Conservation (phyloP, 2,329 filamentous ascomycete species). For the Chrysoporthe puriensis region DNA sequence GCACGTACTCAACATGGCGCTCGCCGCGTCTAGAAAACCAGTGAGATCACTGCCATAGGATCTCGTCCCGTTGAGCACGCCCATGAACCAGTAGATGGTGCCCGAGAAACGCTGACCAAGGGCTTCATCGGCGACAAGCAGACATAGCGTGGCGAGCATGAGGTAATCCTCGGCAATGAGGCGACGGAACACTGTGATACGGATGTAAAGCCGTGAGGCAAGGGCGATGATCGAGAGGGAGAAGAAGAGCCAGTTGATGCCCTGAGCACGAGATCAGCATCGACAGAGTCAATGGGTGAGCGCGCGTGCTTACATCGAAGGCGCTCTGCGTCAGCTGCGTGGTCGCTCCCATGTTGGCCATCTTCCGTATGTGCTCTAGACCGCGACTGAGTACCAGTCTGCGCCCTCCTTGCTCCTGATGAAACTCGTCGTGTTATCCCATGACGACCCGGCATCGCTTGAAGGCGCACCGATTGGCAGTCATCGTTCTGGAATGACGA, state of each 20-base stretch:
- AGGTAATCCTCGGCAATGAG: constrained; percentile 27
- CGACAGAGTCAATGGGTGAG: background rate
- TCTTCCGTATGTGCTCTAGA: background rate
- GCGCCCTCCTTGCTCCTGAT: constrained; percentile 4
- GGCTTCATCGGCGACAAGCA: constrained; percentile 21
- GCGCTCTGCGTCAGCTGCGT: constrained; percentile 22
- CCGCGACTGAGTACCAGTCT: background rate
- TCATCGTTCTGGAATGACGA: background rate
- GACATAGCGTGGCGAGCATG: constrained; percentile 25
- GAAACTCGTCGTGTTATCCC: background rate
- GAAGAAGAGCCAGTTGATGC: constrained; percentile 27
- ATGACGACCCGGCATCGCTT: background rate
- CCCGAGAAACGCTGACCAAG: constrained; percentile 19
- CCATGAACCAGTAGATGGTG: constrained; percentile 26
- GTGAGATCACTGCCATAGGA: background rate
- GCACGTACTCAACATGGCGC: constrained; percentile 24
- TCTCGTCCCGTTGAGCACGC: constrained; percentile 10
- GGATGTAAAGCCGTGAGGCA: constrained; percentile 24
- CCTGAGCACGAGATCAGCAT: constrained; percentile 12
- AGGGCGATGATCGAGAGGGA: constrained; percentile 24
- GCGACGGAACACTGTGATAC: constrained; percentile 22
- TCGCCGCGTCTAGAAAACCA: constrained; percentile 15
- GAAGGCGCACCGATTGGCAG: background rate
- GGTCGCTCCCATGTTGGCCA: constrained; percentile 12
- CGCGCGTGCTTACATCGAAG: constrained; percentile 18